Conservation (phyloP, 2,329 filamentous ascomycete species). For the Talaromyces sp. region DNA sequence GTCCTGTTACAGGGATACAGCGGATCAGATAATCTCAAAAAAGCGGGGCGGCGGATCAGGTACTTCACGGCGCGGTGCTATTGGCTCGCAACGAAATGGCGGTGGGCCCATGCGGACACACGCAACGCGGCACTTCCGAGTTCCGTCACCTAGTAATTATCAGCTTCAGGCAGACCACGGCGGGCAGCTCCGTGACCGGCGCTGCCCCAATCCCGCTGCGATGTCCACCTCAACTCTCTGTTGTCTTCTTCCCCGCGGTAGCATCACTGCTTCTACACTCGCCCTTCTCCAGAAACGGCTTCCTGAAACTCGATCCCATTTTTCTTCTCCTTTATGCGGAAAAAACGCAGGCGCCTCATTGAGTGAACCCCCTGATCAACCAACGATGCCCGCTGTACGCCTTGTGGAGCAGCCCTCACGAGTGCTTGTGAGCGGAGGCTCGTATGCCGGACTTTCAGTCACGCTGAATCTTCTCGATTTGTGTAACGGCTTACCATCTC, state of each 20-base stretch:
- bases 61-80: not conserved
- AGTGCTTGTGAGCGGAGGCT: constrained; percentile 65
- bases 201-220: not conserved
- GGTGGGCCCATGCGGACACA: not conserved
- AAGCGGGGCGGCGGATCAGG: not conserved
- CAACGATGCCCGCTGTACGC: not conserved
- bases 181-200: not conserved
- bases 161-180: too few relatives aligned
- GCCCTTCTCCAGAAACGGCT: not conserved
- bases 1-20: not conserved
- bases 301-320: not conserved
- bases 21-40: not conserved
- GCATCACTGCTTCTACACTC: not conserved
- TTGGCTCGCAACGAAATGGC: not conserved
- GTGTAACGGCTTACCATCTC: constrained; percentile 46
- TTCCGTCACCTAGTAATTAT: not conserved
- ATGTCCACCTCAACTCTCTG: not conserved
- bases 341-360: not conserved
- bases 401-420: constrained; percentile 19
- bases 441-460: constrained; percentile 65
- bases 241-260: not conserved
- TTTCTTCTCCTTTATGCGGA: not conserved
- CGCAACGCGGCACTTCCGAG: not conserved
- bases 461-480: constrained; percentile 64
- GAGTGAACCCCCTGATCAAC: not conserved